Evolutionary conservation across 2,329 filamentous ascomycete genomes (phyloP).

Genomic region (Sporothrix mexicana): DNA sequence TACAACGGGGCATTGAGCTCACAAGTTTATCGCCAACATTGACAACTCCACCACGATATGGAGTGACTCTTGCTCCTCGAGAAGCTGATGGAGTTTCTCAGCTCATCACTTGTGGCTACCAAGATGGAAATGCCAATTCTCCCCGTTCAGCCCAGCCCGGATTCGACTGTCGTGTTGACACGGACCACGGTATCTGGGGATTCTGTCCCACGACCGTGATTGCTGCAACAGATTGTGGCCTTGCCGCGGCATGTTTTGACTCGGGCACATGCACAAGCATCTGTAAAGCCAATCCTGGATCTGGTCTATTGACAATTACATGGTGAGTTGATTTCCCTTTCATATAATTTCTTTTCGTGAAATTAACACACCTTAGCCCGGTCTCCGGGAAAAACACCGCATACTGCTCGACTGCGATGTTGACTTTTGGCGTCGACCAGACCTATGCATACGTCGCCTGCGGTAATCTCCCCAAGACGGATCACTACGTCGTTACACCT

Average conservation of each 20-base stretch:
- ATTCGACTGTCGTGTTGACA: constrained; percentile 48
- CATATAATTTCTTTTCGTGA: no score
- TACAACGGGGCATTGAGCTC: no score
- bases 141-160: constrained; percentile 45
- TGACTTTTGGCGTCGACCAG: constrained; percentile 44
- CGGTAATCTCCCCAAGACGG: constrained; percentile 34
- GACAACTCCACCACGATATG: neutral
- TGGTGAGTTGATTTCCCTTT: constrained; percentile 43
- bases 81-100: neutral
- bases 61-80: neutral
- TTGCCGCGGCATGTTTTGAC: constrained; percentile 48
- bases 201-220: constrained; percentile 49
- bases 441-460: constrained; percentile 48
- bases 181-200: constrained; percentile 47
- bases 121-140: constrained; percentile 43
- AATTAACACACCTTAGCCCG: neutral
- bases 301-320: constrained; percentile 45
- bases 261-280: constrained; percentile 42
- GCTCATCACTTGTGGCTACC: constrained; percentile 43
- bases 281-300: constrained; percentile 42
- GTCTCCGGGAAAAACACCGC: constrained; percentile 34
- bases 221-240: constrained; percentile 47
- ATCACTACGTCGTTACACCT: constrained; percentile 26
- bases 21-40: neutral
- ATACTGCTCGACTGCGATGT: constrained; percentile 46